A percentile compares a stretch with the other conserved stretches of the same genome.
phyloP scores from a whole-genome alignment of 768 basidiomycete genomes.

The Ramaria rubella region DNA sequence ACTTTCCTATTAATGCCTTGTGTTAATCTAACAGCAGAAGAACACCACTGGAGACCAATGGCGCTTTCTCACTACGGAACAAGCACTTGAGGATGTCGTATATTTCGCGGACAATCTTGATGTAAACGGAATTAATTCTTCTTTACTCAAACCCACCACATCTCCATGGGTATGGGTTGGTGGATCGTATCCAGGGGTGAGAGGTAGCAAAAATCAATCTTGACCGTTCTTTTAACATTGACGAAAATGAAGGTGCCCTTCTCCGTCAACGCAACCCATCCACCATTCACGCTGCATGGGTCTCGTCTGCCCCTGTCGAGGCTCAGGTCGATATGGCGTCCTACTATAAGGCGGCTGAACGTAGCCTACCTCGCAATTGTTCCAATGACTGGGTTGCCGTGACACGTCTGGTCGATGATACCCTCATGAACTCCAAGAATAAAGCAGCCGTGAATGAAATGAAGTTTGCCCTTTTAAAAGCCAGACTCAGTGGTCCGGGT shows the following conservation, averaged over 20 bases:
- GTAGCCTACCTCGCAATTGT: conserved; percentile 43
- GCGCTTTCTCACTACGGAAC: conserved; percentile 42
- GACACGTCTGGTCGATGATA: conserved; percentile 35
- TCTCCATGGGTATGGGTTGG: conserved; percentile 46
- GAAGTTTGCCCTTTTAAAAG: conserved; percentile 38
- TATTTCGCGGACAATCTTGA: conserved; percentile 41
- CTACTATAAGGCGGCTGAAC: conserved; percentile 45
- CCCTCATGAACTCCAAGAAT: conserved; percentile 28
- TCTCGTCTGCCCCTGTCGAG: conserved; percentile 43
- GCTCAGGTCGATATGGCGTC: conserved; percentile 45
- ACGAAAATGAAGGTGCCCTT: conserved; percentile 25
- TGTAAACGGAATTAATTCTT: conserved; percentile 11
- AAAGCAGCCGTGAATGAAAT: conserved; percentile 28
- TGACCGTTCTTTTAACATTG: not conserved
- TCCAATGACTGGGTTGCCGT: conserved; percentile 48
- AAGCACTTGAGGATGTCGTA: conserved; percentile 44
- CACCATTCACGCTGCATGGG: conserved; percentile 42
- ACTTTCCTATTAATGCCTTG: not conserved
- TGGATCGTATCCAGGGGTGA: conserved; percentile 44
- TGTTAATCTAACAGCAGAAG: conserved; percentile 22
- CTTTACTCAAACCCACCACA: conserved; percentile 34
- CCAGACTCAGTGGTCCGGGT: conserved; percentile 36
- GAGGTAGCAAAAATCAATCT: conserved; percentile 12
- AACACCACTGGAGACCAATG: conserved; percentile 42
- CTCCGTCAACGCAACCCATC: conserved; percentile 42